Conservation (phyloP, 1,284 basidiomycete genomes). For the Heliocybe sulcata region DNA sequence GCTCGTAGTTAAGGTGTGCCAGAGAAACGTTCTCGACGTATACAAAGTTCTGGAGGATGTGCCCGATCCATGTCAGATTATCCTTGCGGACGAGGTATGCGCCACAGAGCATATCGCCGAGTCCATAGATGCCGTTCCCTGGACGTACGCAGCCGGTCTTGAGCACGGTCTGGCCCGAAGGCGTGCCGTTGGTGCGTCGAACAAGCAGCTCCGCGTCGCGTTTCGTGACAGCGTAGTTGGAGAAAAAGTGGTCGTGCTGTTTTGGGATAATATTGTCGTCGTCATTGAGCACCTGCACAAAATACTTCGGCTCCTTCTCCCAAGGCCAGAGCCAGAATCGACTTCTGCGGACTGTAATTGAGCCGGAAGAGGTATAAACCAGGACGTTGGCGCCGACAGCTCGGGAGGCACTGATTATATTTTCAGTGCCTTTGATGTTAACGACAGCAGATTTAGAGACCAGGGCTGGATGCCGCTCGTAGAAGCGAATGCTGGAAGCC, state of each 20-base stretch:
- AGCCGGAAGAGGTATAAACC: constrained; percentile 59
- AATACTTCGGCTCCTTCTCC: constrained; percentile 46
- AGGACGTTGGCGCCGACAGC: constrained; percentile 40
- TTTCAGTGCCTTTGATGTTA: constrained; percentile 59
- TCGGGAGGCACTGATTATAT: constrained; percentile 43
- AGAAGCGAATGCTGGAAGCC: constrained; percentile 70
- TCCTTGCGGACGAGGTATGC: constrained; percentile 48
- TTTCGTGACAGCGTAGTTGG: constrained; percentile 64
- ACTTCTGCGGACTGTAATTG: constrained; percentile 41
- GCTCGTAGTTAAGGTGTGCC: constrained; percentile 66
- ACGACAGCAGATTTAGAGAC: constrained; percentile 47
- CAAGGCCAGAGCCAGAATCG: constrained; percentile 67
- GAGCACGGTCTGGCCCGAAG: constrained; percentile 29
- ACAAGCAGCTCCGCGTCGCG: constrained; percentile 45
- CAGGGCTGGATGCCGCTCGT: constrained; percentile 47
- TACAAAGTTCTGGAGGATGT: constrained; percentile 52
- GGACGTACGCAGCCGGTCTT: constrained; percentile 68
- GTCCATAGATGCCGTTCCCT: constrained; percentile 43
- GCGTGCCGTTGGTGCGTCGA: constrained; percentile 40
- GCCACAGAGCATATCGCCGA: constrained; percentile 52
- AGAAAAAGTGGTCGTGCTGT: constrained; percentile 53
- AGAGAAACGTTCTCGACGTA: constrained; percentile 71
- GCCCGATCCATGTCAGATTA: constrained; percentile 56
- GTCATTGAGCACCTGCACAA: constrained; percentile 53
- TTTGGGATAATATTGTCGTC: constrained; percentile 38